Evolutionary conservation across 352 stramenopile genomes (phyloP).

Genomic region (Pythium chondricola): DNA sequence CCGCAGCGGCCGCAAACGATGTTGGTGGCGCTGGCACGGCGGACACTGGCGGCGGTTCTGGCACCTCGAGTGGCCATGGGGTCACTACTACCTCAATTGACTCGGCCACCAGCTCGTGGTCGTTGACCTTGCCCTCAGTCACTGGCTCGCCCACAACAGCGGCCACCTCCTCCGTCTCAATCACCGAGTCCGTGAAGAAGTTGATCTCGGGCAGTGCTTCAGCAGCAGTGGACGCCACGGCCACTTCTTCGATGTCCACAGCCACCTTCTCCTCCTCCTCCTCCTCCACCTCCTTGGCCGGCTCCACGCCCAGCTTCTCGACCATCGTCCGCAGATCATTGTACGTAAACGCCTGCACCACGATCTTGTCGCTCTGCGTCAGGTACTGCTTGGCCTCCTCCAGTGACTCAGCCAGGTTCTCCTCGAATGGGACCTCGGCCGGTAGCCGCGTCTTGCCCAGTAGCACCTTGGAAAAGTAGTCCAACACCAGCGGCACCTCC

Average conservation of each 20-base stretch:
- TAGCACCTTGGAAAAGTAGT: slow-evolving; percentile 82
- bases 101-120: slow-evolving; percentile 1
- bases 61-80: too few species aligned
- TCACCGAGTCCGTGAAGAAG: slow-evolving; percentile 78
- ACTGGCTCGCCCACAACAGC: background rate
- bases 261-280: slow-evolving; percentile 15
- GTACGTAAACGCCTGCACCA: slow-evolving; percentile 75
- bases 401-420: slow-evolving; percentile 75
- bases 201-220: slow-evolving; percentile 69
- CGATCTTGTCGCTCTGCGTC: slow-evolving; percentile 52
- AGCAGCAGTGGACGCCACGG: slow-evolving; percentile 19
- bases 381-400: slow-evolving; percentile 75
- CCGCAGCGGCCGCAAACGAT: slow-evolving; percentile 40
- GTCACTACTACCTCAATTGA: slow-evolving; percentile 8
- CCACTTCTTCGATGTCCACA: background rate
- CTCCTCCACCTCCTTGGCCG: background rate
- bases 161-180: slow-evolving; percentile 27
- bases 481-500: slow-evolving; percentile 73
- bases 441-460: slow-evolving; percentile 74
- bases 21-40: slow-evolving; percentile 34
- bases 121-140: slow-evolving; percentile 11
- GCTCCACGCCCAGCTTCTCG: slow-evolving; percentile 26
- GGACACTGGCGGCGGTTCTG: too few species aligned
- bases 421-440: slow-evolving; percentile 67
- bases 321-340: slow-evolving; percentile 48